Percentiles rank a stretch among this genome's conserved stretches.
Evolutionary conservation across 441 rosid species (phyloP).

Genomic region (Arabidopsis hybrid): DNA sequence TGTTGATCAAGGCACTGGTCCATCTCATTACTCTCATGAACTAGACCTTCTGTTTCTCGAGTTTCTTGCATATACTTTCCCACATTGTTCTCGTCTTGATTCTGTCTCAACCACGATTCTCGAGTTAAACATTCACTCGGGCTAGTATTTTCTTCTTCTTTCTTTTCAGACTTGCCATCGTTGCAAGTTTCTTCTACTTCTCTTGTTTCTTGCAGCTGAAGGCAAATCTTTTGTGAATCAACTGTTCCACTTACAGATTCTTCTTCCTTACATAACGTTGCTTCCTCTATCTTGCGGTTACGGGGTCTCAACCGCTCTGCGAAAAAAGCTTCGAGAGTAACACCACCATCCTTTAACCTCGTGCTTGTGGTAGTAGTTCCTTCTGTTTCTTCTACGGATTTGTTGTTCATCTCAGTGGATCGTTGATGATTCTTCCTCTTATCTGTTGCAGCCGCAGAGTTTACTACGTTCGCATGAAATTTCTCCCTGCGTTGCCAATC

Average conservation of each 20-base stretch:
- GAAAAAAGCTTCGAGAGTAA: conserved; percentile 23
- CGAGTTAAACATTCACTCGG: background rate
- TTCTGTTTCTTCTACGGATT: conserved; percentile 7
- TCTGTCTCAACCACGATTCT: background rate
- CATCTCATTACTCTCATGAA: conserved; percentile 20
- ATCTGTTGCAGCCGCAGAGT: conserved; percentile 2
- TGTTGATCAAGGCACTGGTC: conserved; percentile 37
- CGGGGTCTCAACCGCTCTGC: background rate
- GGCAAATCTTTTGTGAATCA: conserved; percentile 13
- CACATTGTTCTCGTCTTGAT: background rate
- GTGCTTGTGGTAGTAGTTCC: background rate
- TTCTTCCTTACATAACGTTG: conserved; percentile 14
- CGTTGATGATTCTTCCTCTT: conserved; percentile 15
- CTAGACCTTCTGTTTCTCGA: background rate
- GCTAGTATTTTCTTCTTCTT: conserved; percentile 15
- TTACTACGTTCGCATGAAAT: conserved; percentile 19
- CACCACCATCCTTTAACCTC: background rate
- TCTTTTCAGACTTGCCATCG: background rate
- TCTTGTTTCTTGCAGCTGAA: conserved; percentile 33
- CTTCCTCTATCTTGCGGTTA: conserved; percentile 30
- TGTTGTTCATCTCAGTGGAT: background rate
- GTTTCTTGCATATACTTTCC: conserved; percentile 15
- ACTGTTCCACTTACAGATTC: conserved; percentile 14
- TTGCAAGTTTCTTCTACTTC: background rate
- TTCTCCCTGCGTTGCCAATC: conserved; percentile 55